Conservation (phyloP, 306 rosid species). For the Quercus gilva region DNA sequence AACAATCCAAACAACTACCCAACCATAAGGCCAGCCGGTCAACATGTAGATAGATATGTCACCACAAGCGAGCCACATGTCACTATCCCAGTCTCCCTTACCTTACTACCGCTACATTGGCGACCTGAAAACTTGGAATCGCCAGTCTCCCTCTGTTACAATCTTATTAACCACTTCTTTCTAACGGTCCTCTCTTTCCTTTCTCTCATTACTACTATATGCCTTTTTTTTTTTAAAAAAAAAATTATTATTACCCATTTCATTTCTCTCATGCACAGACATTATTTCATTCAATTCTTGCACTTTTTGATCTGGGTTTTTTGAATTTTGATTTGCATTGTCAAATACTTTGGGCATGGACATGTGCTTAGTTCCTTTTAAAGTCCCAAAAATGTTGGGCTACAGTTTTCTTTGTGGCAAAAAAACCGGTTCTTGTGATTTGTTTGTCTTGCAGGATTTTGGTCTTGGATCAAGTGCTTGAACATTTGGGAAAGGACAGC, state of each 20-base stretch:
- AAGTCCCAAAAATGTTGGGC: neutral
- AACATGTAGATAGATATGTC: constrained; percentile 28
- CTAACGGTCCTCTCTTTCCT: constrained; percentile 44
- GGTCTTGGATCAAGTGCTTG: constrained; percentile 35
- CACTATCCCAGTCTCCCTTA: constrained; percentile 24
- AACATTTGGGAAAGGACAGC: constrained; percentile 21
- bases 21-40: constrained; percentile 6
- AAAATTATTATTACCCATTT: too few species aligned
- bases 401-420: constrained; percentile 11
- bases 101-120: constrained; percentile 39
- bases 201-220: constrained; percentile 18
- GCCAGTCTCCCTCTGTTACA: constrained; percentile 25
- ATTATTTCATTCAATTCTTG: neutral
- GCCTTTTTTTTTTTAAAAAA: constrained; percentile 4
- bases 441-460: constrained; percentile 8
- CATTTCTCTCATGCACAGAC: neutral
- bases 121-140: constrained; percentile 52
- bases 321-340: neutral
- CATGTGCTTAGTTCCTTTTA: constrained; percentile 23
- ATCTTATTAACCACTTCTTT: constrained; percentile 6
- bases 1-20: neutral
- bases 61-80: constrained; percentile 37
- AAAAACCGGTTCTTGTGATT: constrained; percentile 11
- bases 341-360: neutral
- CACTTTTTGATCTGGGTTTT: constrained; percentile 21